Evolutionary conservation across 2,329 filamentous ascomycete species (phyloP).

Genomic region (Fusarium sp.): DNA sequence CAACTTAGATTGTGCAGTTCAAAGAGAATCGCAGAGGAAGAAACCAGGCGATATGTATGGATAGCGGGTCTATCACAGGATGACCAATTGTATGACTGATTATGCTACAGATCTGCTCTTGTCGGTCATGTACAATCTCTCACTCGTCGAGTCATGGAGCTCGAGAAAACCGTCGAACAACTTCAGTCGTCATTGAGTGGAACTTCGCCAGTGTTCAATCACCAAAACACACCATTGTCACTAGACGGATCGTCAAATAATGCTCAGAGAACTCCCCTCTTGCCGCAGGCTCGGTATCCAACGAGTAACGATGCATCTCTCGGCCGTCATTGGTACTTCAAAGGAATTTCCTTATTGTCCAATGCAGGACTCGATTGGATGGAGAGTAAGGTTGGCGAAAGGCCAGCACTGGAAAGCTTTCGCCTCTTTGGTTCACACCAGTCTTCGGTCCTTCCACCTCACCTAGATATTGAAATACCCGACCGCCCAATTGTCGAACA

Average conservation of each 20-base stretch:
- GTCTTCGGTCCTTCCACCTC: accelerated
- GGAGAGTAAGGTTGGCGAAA: not conserved
- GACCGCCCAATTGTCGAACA: not conserved
- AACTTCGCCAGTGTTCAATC: not conserved
- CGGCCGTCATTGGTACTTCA: conserved; percentile 8
- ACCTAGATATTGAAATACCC: not conserved
- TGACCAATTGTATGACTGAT: too few relatives aligned
- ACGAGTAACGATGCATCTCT: not conserved
- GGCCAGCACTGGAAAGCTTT: accelerated
- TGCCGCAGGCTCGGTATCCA: not conserved
- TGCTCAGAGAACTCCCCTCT: not conserved
- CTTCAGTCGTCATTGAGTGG: not conserved
- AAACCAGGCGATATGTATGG: not conserved
- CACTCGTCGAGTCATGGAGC: not conserved
- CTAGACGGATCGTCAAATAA: not conserved
- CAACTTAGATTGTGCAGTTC: not conserved
- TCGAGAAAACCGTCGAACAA: not conserved
- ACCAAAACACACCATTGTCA: not conserved
- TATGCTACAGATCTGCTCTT: not conserved
- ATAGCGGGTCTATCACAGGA: too few relatives aligned
- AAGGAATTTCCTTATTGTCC: not conserved
- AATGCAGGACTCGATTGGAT: not conserved
- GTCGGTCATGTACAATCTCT: not conserved
- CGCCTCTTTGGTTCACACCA: not conserved
- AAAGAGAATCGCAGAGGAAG: not conserved